A percentile compares a stretch with the other conserved stretches of the same genome.
phyloP scores from a whole-genome alignment of 2,329 filamentous ascomycete species.

The Sporothrix euskadiensis region DNA sequence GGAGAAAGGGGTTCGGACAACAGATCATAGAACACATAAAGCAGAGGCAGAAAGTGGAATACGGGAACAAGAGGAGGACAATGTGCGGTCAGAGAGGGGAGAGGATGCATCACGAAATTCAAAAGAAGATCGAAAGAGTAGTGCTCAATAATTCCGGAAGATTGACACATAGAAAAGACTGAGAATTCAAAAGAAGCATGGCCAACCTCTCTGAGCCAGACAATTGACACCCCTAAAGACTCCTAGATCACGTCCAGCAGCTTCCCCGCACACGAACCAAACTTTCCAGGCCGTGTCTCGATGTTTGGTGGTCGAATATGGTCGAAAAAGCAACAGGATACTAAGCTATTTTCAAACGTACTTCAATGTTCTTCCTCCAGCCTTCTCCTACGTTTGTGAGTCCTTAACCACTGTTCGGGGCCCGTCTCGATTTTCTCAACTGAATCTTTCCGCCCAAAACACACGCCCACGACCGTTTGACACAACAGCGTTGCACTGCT shows the following conservation, averaged over 20 bases:
- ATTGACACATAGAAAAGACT: background rate
- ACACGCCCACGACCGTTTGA: background rate
- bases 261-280: conserved; percentile 23
- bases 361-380: background rate
- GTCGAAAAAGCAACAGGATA: background rate
- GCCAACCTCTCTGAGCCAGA: background rate
- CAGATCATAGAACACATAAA: background rate
- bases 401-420: background rate
- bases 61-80: background rate
- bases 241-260: background rate
- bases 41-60: background rate
- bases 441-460: background rate
- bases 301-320: background rate
- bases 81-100: background rate
- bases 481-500: conserved; percentile 15
- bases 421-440: background rate
- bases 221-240: background rate
- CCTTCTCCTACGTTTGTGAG: too few relatives aligned
- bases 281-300: conserved; percentile 13
- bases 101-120: background rate
- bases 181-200: background rate
- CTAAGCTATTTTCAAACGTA: conserved; percentile 1
- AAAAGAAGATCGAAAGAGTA: background rate
- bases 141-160: background rate
- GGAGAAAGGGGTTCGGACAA: background rate